phyloP scores from a whole-genome alignment of 805 yeast genomes.

The Candida boidinii region DNA sequence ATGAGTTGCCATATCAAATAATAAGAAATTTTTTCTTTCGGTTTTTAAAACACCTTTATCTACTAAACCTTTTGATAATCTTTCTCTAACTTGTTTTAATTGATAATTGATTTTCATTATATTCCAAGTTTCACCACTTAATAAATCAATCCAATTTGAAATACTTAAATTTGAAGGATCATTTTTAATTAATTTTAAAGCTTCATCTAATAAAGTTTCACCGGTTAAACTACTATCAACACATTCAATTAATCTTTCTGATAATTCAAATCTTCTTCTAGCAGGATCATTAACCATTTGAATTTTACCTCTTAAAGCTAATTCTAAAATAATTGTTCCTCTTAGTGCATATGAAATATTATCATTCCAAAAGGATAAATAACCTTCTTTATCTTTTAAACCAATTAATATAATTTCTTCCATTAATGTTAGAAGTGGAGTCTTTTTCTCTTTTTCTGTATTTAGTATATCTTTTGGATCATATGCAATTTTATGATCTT shows the following conservation, averaged over 20 bases:
- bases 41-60: slow-evolving; percentile 96
- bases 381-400: slow-evolving; percentile 91
- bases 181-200: slow-evolving; percentile 79
- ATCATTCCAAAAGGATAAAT: slow-evolving; percentile 96
- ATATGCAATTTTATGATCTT: slow-evolving; percentile 59
- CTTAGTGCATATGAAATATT: slow-evolving; percentile 92
- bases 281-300: slow-evolving; percentile 88
- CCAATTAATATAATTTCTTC: slow-evolving; percentile 94
- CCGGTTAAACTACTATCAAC: slow-evolving; percentile 84
- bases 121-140: slow-evolving; percentile 97
- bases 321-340: slow-evolving; percentile 86
- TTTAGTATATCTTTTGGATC: slow-evolving; percentile 64
- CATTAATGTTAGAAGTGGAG: slow-evolving; percentile 84
- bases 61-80: slow-evolving; percentile 92
- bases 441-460: slow-evolving; percentile 26
- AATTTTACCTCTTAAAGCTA: slow-evolving; percentile 86
- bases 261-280: slow-evolving; percentile 77
- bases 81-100: slow-evolving; percentile 92
- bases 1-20: slow-evolving; percentile 98
- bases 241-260: slow-evolving; percentile 84
- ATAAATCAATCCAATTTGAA: slow-evolving; percentile 85
- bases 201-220: slow-evolving; percentile 90
- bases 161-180: slow-evolving; percentile 75
- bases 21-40: slow-evolving; percentile 86
- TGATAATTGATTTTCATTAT: slow-evolving; percentile 90